Evolutionary conservation across 1,139 yeast genomes (phyloP).

Genomic region (Sugiyamaella japonica): DNA sequence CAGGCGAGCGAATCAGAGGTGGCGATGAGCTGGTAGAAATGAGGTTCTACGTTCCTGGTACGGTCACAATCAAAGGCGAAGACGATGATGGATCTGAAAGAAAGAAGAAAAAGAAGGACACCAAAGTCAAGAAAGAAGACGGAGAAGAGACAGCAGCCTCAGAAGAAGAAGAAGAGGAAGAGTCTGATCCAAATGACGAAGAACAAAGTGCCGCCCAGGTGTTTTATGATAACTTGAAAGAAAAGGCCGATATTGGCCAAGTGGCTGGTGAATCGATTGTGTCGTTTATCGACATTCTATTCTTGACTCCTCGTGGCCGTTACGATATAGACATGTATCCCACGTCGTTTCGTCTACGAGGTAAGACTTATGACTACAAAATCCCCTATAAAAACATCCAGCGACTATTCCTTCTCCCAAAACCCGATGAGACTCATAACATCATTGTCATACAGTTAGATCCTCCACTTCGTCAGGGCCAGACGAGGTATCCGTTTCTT

Average conservation of each 20-base stretch:
- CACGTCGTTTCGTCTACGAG: constrained; percentile 84
- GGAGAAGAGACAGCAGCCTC: constrained; percentile 34
- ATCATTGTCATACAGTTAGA: constrained; percentile 85
- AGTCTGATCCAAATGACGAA: constrained; percentile 44
- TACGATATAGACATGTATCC: constrained; percentile 95
- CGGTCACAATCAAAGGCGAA: constrained; percentile 41
- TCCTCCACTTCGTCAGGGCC: constrained; percentile 94
- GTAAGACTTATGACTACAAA: constrained; percentile 97
- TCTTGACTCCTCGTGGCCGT: constrained; percentile 95
- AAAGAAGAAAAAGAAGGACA: constrained; percentile 38
- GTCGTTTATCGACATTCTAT: constrained; percentile 84
- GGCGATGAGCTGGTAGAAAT: constrained; percentile 97
- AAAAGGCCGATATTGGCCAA: constrained; percentile 94
- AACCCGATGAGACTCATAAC: constrained; percentile 91
- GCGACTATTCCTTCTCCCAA: constrained; percentile 86
- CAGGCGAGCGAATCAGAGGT: constrained; percentile 58
- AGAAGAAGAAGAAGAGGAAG: constrained; percentile 27
- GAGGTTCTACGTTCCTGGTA: constrained; percentile 90
- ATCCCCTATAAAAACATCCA: constrained; percentile 89
- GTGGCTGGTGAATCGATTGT: constrained; percentile 97
- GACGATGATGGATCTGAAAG: constrained; percentile 37
- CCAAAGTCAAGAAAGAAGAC: constrained; percentile 39
- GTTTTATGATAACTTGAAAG: constrained; percentile 88
- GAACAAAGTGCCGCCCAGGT: constrained; percentile 77
- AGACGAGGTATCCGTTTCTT: constrained; percentile 90